Conservation (phyloP, 1,139 yeast species). For the Pichia kudriavzevii region DNA sequence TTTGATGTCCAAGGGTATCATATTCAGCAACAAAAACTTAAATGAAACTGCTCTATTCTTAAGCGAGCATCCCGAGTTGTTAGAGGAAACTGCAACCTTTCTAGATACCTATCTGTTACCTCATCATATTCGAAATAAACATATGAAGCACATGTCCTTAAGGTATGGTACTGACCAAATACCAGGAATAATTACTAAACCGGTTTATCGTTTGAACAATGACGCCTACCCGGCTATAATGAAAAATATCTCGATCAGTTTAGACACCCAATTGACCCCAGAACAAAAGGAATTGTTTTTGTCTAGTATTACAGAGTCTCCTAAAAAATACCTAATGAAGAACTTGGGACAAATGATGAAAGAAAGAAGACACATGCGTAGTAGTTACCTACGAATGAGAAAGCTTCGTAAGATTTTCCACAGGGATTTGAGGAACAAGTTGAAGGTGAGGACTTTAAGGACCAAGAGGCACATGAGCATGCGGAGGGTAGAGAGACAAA, state of each 20-base stretch:
- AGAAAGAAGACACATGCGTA: constrained; percentile 11
- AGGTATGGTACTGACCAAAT: constrained; percentile 18
- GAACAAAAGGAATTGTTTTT: constrained; percentile 13
- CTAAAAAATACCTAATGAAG: constrained; percentile 16
- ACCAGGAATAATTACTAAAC: constrained; percentile 18
- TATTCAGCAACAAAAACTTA: constrained; percentile 33
- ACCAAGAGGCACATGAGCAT: constrained; percentile 3
- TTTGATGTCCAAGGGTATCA: constrained; percentile 29
- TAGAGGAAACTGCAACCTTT: constrained; percentile 31
- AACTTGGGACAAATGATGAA: constrained; percentile 12
- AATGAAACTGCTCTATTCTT: constrained; percentile 34
- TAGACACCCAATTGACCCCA: constrained; percentile 8
- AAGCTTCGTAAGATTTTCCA: constrained; percentile 8
- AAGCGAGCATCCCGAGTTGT: constrained; percentile 16
- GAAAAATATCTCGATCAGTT: constrained; percentile 21
- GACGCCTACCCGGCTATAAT: constrained; percentile 39
- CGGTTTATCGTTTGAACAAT: constrained; percentile 31
- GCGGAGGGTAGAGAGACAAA: constrained; percentile 2
- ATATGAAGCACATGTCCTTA: constrained; percentile 19
- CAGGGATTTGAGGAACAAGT: constrained; percentile 4
- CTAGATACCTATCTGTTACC: constrained; percentile 35
- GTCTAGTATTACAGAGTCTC: constrained; percentile 12
- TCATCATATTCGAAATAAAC: constrained; percentile 23
- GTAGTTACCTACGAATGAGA: constrained; percentile 7
- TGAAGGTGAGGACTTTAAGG: constrained; percentile 2